phyloP scores from a whole-genome alignment of 2,329 filamentous ascomycete species.

The Ophiocordyceps australis region DNA sequence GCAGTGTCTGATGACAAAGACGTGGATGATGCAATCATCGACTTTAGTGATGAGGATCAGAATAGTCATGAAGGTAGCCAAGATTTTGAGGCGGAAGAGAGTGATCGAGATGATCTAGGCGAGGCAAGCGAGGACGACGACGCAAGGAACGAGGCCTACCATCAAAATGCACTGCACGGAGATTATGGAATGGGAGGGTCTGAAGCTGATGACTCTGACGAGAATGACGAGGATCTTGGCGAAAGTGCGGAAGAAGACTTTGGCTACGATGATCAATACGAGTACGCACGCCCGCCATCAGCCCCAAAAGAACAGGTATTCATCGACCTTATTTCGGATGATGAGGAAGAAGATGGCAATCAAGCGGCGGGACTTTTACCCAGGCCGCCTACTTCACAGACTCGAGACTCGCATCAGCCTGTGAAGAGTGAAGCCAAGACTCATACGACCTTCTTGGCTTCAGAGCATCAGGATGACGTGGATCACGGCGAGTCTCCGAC shows the following conservation, averaged over 20 bases:
- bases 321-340: conserved; percentile 28
- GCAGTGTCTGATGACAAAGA: conserved; percentile 5
- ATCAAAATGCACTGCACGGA: no score
- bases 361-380: no score
- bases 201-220: no score
- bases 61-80: not conserved
- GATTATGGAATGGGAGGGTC: no score
- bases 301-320: conserved; percentile 18
- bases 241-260: conserved; percentile 1
- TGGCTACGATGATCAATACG: not conserved
- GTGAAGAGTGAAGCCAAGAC: no score
- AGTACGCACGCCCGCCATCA: conserved; percentile 2
- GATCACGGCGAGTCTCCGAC: no score
- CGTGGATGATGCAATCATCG: conserved; percentile 2
- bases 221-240: conserved; percentile 3
- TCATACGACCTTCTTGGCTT: no score
- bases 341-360: conserved; percentile 21
- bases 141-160: no score
- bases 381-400: no score
- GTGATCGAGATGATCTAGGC: conserved; percentile 1
- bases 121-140: not conserved
- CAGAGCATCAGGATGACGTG: no score
- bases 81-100: not conserved
- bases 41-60: conserved; percentile 4
- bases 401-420: no score